Base-by-base conservation (phyloP, 2,329 filamentous ascomycete species). In the Trichoderma aggressivum region DNA sequence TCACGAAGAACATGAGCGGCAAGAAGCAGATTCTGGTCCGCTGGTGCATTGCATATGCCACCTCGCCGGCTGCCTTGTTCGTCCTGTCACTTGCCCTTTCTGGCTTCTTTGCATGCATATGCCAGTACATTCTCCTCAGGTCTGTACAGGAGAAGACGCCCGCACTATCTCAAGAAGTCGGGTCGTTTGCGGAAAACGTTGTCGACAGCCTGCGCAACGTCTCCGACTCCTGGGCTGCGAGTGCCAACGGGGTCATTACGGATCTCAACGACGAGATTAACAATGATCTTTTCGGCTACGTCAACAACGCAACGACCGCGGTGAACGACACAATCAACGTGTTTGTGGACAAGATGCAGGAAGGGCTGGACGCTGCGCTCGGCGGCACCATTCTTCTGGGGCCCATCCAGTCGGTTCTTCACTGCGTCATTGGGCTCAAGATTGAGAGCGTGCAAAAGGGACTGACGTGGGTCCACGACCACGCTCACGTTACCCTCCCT, bases 381-480 rank as follows among this genome's bases (percentile, higher is more conserved):
- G 93, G 93, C 64, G 90, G 89, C 60, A 98, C 95, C 0, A 82
- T 94, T 55, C 90, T 97, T 56, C 88, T 94, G 74, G 88, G 91
- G 32, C 92, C 94, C 0, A 90, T 97, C 77, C 86, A 89, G 77
- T 91, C 93, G 56, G 89, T 98, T 39, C 87, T 98, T 73, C 88
- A 93, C 78, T 98, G 96, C 78, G 86, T 98, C n/a, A 89, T 98
- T 74, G 89, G 91, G 8, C 86, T 97, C 77, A 98, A 98, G 84
- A 87, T 98, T 73, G 89, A 92, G 75, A 88, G 90, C 26, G 89
- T 99, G 74, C 89, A 98, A 80, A 91, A 92, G 78, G 96, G 92
- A 14, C 86, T 98, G n/a, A 97, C 93, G 1, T 99, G 95, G 95
- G 92, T 97, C 12, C 89, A 92, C 76, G 91, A 98, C 75, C 85